phyloP scores from a whole-genome alignment of 805 yeast genomes.

The Novakomyces olei region DNA sequence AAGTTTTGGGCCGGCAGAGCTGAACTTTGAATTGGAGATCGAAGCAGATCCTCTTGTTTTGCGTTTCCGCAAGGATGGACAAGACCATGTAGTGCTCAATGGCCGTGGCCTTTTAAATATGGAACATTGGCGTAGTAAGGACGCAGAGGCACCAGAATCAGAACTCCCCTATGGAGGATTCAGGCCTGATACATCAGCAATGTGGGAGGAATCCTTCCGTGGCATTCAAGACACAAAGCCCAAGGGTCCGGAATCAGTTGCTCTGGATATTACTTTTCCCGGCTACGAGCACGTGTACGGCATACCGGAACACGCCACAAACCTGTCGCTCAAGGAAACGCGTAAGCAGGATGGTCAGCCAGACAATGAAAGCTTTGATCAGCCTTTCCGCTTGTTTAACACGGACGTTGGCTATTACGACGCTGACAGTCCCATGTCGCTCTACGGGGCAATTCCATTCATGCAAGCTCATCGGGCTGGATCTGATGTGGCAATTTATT shows the following conservation, averaged over 20 bases:
- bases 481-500: slow-evolving; percentile 53
- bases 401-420: slow-evolving; percentile 94
- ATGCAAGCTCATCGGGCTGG: slow-evolving; percentile 44
- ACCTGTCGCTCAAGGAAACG: slow-evolving; percentile 54
- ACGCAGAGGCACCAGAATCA: slow-evolving; percentile 4
- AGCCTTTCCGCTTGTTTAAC: slow-evolving; percentile 74
- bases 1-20: slow-evolving; percentile 19
- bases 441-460: slow-evolving; percentile 90
- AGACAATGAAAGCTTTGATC: slow-evolving; percentile 21
- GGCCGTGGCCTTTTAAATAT: slow-evolving; percentile 47
- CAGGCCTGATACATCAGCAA: slow-evolving; percentile 41
- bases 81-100: slow-evolving; percentile 36
- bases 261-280: slow-evolving; percentile 45
- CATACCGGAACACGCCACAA: slow-evolving; percentile 91
- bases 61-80: slow-evolving; percentile 24
- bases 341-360: slow-evolving; percentile 14
- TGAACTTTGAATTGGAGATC: slow-evolving; percentile 23
- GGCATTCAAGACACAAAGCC: slow-evolving; percentile 41
- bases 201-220: slow-evolving; percentile 59
- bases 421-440: slow-evolving; percentile 56
- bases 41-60: slow-evolving; percentile 29
- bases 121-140: slow-evolving; percentile 48
- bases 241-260: slow-evolving; percentile 78
- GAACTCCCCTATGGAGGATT: slow-evolving; percentile 19
- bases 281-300: slow-evolving; percentile 56